These are phyloP conservation scores for Conticribra weissflogii DNA, from an alignment of 108 stramenopile species.

Conservation along the genomic window DNA sequence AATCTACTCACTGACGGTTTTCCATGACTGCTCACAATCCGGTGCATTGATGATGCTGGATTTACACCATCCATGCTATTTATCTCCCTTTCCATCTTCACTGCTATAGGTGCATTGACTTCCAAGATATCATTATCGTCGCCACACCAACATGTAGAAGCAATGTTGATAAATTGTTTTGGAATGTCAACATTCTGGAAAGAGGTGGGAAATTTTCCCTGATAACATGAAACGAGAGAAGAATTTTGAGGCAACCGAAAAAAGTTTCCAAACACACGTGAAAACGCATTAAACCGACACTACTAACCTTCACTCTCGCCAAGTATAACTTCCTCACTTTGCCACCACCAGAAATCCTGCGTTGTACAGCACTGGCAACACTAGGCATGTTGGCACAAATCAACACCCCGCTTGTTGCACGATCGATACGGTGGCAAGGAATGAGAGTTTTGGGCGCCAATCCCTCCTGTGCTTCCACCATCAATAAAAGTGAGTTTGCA, in stretches of 20 bases:
- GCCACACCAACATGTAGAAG: constrained; percentile 27
- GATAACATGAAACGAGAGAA: no score
- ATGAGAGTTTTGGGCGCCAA: constrained; percentile 61
- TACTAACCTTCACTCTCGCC: constrained; percentile 60
- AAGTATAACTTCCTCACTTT: constrained; percentile 71
- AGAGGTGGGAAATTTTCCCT: constrained; percentile 48
- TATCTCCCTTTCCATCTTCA: constrained; percentile 15
- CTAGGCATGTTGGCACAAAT: constrained; percentile 60
- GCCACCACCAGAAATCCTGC: constrained; percentile 24
- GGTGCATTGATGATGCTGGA: constrained; percentile 54
- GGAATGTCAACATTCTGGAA: constrained; percentile 20
- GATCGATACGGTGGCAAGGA: constrained; percentile 84
- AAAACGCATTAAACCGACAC: no score
- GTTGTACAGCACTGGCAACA: constrained; percentile 68
- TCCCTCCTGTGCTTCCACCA: constrained; percentile 81
- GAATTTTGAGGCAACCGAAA: no score
- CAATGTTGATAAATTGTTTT: constrained; percentile 11
- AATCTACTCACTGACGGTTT: constrained; percentile 77
- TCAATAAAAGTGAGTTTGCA: constrained; percentile 72
- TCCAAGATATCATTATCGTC: constrained; percentile 40
- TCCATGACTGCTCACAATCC: constrained; percentile 52
- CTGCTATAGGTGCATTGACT: constrained; percentile 75
- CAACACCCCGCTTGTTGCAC: constrained; percentile 77
- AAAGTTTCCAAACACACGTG: no score
- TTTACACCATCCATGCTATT: neutral